Conservation (phyloP, 2,329 filamentous ascomycete genomes). For the Sordariomycetes sp. region DNA sequence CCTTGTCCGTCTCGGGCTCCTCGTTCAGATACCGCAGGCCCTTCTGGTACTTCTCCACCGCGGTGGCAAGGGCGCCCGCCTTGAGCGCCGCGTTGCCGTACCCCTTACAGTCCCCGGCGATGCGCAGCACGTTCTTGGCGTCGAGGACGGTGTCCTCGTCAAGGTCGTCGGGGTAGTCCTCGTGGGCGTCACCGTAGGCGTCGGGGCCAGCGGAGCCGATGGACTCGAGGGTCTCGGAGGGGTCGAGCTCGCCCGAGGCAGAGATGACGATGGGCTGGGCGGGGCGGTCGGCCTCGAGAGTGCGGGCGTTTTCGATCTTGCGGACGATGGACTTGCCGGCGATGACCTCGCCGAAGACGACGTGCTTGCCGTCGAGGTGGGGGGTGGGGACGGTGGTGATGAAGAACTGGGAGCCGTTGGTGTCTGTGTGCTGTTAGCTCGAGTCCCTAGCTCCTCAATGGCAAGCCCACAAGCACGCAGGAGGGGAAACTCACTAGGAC, state of each 20-base stretch:
- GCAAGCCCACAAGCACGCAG: too few relatives aligned
- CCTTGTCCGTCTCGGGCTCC: constrained; percentile 61
- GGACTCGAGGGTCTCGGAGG: constrained; percentile 31
- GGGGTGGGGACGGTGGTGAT: constrained; percentile 90
- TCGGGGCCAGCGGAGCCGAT: constrained; percentile 61
- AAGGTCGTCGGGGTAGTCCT: constrained; percentile 90
- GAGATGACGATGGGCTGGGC: constrained; percentile 56
- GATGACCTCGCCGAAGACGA: constrained; percentile 91
- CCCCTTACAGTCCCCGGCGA: constrained; percentile 76
- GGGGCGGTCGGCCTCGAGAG: constrained; percentile 67
- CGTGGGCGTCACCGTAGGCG: constrained; percentile 76
- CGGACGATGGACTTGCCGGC: constrained; percentile 85
- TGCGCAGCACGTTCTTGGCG: constrained; percentile 57
- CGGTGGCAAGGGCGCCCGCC: constrained; percentile 52
- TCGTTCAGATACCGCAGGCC: constrained; percentile 80
- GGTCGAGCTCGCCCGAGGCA: constrained; percentile 78
- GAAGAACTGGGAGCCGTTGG: constrained; percentile 98
- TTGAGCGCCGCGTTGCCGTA: constrained; percentile 93
- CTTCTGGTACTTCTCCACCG: constrained; percentile 89
- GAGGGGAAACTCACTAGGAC: constrained; percentile 50
- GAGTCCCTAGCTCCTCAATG: too few relatives aligned
- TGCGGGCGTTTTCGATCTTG: constrained; percentile 75
- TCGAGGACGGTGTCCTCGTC: constrained; percentile 40
- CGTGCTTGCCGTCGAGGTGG: constrained; percentile 91
- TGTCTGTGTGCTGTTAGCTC: constrained; percentile 34